phyloP scores from a whole-genome alignment of 2,329 filamentous ascomycete genomes.

The Xylariaceae sp. region DNA sequence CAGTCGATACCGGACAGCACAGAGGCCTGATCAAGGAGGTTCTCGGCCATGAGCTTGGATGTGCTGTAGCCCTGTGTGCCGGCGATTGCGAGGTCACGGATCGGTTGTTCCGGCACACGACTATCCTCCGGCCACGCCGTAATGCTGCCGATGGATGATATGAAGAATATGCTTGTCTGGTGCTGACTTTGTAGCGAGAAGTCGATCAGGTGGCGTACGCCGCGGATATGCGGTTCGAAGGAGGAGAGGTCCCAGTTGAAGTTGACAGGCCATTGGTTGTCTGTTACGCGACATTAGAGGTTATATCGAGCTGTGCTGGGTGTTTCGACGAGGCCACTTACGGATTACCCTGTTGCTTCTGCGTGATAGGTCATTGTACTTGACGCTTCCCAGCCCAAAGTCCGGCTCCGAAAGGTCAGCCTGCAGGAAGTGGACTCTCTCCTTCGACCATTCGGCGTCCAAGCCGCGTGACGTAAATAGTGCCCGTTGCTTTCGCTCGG shows the following conservation, averaged over 20 bases:
- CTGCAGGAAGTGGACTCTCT: conserved; percentile 43
- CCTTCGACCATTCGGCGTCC: conserved; percentile 22
- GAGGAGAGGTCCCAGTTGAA: conserved; percentile 43
- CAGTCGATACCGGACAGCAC: conserved; percentile 30
- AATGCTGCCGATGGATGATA: conserved; percentile 37
- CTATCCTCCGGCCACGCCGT: conserved; percentile 26
- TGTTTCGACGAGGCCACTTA: background rate
- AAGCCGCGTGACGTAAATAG: conserved; percentile 34
- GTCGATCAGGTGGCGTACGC: conserved; percentile 45
- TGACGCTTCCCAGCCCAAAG: conserved; percentile 40
- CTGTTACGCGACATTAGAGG: no score
- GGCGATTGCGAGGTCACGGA: conserved; percentile 29
- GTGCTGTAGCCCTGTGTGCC: conserved; percentile 34
- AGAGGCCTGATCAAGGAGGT: conserved; percentile 36
- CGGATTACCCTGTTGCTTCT: conserved; percentile 40
- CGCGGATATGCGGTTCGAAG: conserved; percentile 46
- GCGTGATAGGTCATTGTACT: conserved; percentile 32
- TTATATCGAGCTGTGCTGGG: no score
- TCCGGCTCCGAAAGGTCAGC: conserved; percentile 41
- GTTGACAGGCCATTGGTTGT: conserved; percentile 54
- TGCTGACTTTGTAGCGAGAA: conserved; percentile 29
- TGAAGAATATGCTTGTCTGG: conserved; percentile 33
- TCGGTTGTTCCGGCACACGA: conserved; percentile 32
- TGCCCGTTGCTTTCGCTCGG: conserved; percentile 32
- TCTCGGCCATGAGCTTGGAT: conserved; percentile 37